A percentile compares a stretch with the other conserved stretches of the same genome.
Evolutionary conservation across 1,284 basidiomycete species (phyloP).

Genomic region (Grifola frondosa): DNA sequence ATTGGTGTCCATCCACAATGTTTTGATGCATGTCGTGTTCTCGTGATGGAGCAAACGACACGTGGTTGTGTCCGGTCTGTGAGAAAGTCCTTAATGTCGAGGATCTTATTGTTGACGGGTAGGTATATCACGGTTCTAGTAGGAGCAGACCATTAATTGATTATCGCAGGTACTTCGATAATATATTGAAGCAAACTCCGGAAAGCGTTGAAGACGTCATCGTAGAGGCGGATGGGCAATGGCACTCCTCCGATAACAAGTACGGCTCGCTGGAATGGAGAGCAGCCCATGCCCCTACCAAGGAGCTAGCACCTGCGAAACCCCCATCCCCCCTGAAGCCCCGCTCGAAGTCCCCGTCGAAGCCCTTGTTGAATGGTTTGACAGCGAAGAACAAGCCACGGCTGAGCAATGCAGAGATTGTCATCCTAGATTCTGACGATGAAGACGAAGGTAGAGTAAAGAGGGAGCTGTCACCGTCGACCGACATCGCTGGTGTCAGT

Average conservation of each 20-base stretch:
- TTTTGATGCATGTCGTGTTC: constrained; percentile 93
- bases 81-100: constrained; percentile 76
- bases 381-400: constrained; percentile 43
- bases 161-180: constrained; percentile 74
- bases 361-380: constrained; percentile 14
- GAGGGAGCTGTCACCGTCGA: constrained; percentile 65
- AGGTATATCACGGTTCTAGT: constrained; percentile 30
- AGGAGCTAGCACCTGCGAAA: constrained; percentile 35
- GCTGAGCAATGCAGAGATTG: constrained; percentile 60
- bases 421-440: constrained; percentile 74
- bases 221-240: constrained; percentile 91
- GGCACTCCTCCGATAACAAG: constrained; percentile 90
- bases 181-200: constrained; percentile 75
- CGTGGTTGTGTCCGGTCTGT: constrained; percentile 96
- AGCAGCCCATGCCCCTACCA: constrained; percentile 43
- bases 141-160: background rate
- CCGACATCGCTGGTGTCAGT: constrained; percentile 37
- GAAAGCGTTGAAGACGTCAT: constrained; percentile 88
- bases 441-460: constrained; percentile 75
- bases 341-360: constrained; percentile 29
- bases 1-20: constrained; percentile 92
- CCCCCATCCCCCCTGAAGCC: constrained; percentile 17
- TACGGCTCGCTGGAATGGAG: constrained; percentile 76
- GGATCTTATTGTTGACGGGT: constrained; percentile 92
- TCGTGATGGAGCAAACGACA: constrained; percentile 98